Conservation (phyloP, 2,329 filamentous ascomycete species). For the Talaromyces atroroseus region DNA sequence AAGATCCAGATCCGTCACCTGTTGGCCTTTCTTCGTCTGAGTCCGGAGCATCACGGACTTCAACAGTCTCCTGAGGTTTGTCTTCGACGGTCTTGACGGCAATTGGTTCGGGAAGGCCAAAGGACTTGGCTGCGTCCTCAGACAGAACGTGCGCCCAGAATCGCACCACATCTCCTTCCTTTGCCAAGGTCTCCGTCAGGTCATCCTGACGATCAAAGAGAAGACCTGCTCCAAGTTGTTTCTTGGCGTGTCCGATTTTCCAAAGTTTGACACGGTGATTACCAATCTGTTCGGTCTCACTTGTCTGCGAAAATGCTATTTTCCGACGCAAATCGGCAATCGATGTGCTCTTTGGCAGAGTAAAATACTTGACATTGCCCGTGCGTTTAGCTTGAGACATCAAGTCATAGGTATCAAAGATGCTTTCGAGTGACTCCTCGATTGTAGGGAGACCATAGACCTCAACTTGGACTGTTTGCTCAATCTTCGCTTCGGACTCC, state of each 20-base stretch:
- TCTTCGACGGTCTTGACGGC: conserved; percentile 19
- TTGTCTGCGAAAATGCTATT: conserved; percentile 28
- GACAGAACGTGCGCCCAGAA: conserved; percentile 38
- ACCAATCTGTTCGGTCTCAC: conserved; percentile 19
- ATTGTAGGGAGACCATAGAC: conserved; percentile 34
- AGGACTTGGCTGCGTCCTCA: conserved; percentile 27
- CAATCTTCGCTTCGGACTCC: conserved; percentile 13
- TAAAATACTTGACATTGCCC: conserved; percentile 32
- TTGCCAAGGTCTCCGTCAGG: conserved; percentile 24
- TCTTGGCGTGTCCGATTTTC: conserved; percentile 33
- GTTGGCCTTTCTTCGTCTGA: conserved; percentile 18
- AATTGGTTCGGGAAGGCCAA: conserved; percentile 33
- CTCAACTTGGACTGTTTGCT: conserved; percentile 30
- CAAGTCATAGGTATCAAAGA: conserved; percentile 42
- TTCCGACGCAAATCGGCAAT: conserved; percentile 34
- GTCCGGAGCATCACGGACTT: conserved; percentile 24
- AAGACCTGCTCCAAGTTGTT: conserved; percentile 28
- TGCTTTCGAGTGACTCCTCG: conserved; percentile 26
- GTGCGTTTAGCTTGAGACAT: conserved; percentile 34
- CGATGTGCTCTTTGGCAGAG: conserved; percentile 27
- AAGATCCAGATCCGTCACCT: conserved; percentile 10
- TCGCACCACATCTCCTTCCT: conserved; percentile 24
- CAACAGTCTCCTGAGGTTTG: conserved; percentile 26
- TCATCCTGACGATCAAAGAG: conserved; percentile 31
- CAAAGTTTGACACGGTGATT: conserved; percentile 37